These are phyloP conservation scores for Starmera dryadoides DNA, from an alignment of 805 yeast species.

Conservation along the genomic window DNA sequence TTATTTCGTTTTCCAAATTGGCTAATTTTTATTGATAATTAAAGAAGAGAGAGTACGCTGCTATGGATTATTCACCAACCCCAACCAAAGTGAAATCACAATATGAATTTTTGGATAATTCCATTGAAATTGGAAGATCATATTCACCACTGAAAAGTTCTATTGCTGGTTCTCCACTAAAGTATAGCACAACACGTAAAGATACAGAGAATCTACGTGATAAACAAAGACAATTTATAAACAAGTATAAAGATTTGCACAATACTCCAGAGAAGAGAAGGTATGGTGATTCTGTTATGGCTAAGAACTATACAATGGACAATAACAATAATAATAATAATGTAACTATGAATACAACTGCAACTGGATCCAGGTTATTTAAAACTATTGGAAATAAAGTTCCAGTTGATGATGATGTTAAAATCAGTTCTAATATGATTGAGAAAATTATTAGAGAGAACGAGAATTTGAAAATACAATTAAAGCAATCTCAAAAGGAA, in stretches of 20 bases:
- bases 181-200: not conserved
- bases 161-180: not conserved
- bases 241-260: not conserved
- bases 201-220: not conserved
- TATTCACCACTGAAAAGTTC: not conserved
- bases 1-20: not conserved
- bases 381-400: slow-evolving; percentile 9
- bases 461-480: slow-evolving; percentile 25
- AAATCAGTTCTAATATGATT: slow-evolving; percentile 27
- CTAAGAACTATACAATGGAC: not conserved
- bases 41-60: too few relatives aligned
- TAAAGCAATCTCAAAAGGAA: slow-evolving; percentile 23
- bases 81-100: not conserved
- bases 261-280: not conserved
- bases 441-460: slow-evolving; percentile 30
- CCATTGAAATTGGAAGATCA: not conserved
- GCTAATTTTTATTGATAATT: not conserved
- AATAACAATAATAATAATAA: not conserved
- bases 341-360: slow-evolving; percentile 3
- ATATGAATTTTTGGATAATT: not conserved
- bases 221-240: not conserved
- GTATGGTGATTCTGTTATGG: not conserved
- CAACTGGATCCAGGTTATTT: slow-evolving; percentile 14
- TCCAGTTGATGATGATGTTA: slow-evolving; percentile 24
- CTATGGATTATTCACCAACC: not conserved